Base-by-base conservation (phyloP, 1,284 basidiomycete species). In the Ustilago bromivora region DNA sequence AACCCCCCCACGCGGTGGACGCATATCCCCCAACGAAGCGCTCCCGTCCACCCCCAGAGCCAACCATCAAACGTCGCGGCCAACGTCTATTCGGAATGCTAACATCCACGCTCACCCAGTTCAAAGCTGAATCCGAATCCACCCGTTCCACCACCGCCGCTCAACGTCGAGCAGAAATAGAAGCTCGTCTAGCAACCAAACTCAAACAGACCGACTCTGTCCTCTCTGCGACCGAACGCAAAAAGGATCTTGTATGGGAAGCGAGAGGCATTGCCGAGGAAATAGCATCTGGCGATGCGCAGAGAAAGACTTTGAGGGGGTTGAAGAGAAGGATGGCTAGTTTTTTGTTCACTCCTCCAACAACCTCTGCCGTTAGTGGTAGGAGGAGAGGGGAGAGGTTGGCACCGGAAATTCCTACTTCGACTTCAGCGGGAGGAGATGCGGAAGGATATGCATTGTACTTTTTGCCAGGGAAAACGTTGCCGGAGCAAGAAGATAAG, bases 401-500 rank as follows among this genome's bases (percentile, higher is more conserved):
- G 13, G 73, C 67, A 0, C 34, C 31, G 2, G 32, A 61, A 0
- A 76, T 76, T 4, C 72, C 72, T 0, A 55, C 57, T 2, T 32
- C 17, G 7, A 34, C 17, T n/a, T 31, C n/a, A 11, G 43, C 12
- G 9, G 32, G 8, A 61, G 36, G 36, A 31, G 7, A 13, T 19
- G 10, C 5, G 43, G 55, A 1, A 51, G 46, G 28, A 53, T 63
- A 43, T 31, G 36, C 71, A 1, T 9, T 78, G 13, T 78, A 78
- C 36, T 78, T 69, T 31, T 47, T 74, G 12, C 76, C 76, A 0
- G 61, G 55, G 0, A 71, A 71, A 31, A 68, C 69, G 12, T 35
- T 71, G 2, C 71, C 67, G 1, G 57, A 63, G 12, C 76, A 79
- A 36, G 77, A 79, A 46, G 77, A 79, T 15, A 4, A 17, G 23